Base-by-base conservation (phyloP, 306 rosid species). In the Ormosia semicastrata region DNA sequence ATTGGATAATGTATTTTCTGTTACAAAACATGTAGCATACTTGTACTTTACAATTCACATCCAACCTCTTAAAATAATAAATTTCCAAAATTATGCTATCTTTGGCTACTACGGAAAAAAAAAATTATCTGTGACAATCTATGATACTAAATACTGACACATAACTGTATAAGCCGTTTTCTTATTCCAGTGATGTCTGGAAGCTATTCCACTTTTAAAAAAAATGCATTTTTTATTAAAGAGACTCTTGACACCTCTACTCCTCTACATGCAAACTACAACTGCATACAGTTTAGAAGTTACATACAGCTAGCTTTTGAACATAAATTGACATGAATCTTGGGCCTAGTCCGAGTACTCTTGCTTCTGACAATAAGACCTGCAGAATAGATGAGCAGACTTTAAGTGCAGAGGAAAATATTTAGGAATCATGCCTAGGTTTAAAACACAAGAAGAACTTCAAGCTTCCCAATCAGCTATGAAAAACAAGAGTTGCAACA, bases 291-390 rank as follows among this genome's bases (percentile, higher is more conserved):
- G 37, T 14, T 14, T 17, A 24, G 33, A 83, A 66, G 77, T 47
- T 49, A 91, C 99, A 90, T 88, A 95, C 99, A 71, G 95, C 94
- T 41, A 93, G 83, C 91, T 88, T 93, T 64, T 91, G 92, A 77
- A 95, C 76, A 80, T 95, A 93, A 66, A 95, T 78, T 74, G 98
- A 89, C 99, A 95, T 92, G 88, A 95, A 95, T 84, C 85, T 89
- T 18, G 99, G 98, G 80, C 99, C 99, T 34, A 93, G 84, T 54
- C 97, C 94, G 89, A 95, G 13, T 73, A 95, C 82, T 90, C 98
- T 89, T 72, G 99, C 99, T 82, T 92, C 90, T 53, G 99, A 90
- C 9, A 91, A 66, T 32, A 91, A 81, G 53, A 88, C 82, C 99
- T 95, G 97, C 86, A 86, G 52, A 79, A 76, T 24, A 32, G 43